Percentiles rank a stretch among this genome's conserved stretches.
Evolutionary conservation across 768 basidiomycete genomes (phyloP).

Genomic region (Serendipita sp.): DNA sequence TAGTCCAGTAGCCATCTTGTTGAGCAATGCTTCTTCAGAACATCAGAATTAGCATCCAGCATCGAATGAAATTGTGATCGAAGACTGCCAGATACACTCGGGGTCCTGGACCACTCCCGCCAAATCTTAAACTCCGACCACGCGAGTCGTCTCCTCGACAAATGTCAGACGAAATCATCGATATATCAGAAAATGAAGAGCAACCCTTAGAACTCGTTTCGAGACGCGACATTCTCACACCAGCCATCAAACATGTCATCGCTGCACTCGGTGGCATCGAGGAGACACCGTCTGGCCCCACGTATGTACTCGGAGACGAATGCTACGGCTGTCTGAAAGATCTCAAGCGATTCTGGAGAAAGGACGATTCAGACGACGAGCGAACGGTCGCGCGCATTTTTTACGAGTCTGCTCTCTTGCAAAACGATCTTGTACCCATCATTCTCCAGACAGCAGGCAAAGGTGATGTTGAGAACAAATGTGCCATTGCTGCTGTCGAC

Average conservation of each 20-base stretch:
- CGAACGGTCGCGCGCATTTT: slow-evolving; percentile 89
- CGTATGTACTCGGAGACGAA: slow-evolving; percentile 68
- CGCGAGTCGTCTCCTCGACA: background rate
- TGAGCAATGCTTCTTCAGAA: too few relatives aligned
- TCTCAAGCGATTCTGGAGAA: slow-evolving; percentile 88
- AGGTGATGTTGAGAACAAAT: slow-evolving; percentile 63
- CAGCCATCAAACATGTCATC: slow-evolving; percentile 57
- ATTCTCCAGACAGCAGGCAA: slow-evolving; percentile 66
- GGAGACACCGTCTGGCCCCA: slow-evolving; percentile 21
- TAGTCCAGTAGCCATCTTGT: too few relatives aligned
- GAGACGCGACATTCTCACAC: slow-evolving; percentile 32
- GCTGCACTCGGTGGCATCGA: slow-evolving; percentile 70
- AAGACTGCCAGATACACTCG: too few relatives aligned
- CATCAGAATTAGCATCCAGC: too few relatives aligned
- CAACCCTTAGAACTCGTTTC: background rate
- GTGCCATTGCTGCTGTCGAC: slow-evolving; percentile 72
- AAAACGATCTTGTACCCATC: slow-evolving; percentile 79
- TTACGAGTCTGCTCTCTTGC: slow-evolving; percentile 70
- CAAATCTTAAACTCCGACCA: too few relatives aligned
- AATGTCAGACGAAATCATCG: background rate
- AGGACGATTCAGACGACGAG: slow-evolving; percentile 94
- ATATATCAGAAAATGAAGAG: background rate
- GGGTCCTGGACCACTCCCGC: too few relatives aligned
- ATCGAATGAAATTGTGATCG: too few relatives aligned
- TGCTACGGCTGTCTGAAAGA: slow-evolving; percentile 78